Conservation (phyloP, 2,329 filamentous ascomycete genomes). For the Sordariomycetes sp. region DNA sequence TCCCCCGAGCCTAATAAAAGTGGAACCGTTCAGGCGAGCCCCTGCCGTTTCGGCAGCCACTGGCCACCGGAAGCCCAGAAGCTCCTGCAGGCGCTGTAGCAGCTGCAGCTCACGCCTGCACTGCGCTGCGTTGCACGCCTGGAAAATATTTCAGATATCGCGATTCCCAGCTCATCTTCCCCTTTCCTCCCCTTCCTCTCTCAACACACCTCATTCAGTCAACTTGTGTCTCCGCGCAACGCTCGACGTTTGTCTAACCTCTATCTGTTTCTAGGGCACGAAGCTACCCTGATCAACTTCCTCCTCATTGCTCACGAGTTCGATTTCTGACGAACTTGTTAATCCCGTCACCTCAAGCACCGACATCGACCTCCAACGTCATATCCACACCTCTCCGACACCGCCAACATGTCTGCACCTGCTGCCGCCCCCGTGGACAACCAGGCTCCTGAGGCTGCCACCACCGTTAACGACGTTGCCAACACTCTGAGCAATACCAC, state of each 20-base stretch:
- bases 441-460: conserved; percentile 47
- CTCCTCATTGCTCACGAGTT: conserved; percentile 64
- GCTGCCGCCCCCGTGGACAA: conserved; percentile 54
- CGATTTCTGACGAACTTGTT: conserved; percentile 23
- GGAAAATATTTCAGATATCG: conserved; percentile 33
- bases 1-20: too few species aligned
- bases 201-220: conserved; percentile 33
- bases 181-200: conserved; percentile 19
- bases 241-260: conserved; percentile 34
- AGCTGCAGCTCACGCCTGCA: conserved; percentile 1
- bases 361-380: conserved; percentile 41
- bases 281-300: conserved; percentile 66
- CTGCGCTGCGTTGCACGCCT: not conserved
- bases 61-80: too few species aligned
- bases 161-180: conserved; percentile 16
- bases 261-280: conserved; percentile 66
- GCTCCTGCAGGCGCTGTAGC: not conserved
- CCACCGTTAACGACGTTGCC: conserved; percentile 71
- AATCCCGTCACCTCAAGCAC: conserved; percentile 18
- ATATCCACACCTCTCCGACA: conserved; percentile 13
- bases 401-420: conserved; percentile 78
- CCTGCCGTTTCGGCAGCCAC: too few species aligned
- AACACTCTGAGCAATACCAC: conserved; percentile 64
- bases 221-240: conserved; percentile 38
- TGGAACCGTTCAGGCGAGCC: too few species aligned